Percentiles rank a stretch among this genome's conserved stretches.
Conservation (phyloP, 1,284 basidiomycete genomes). For the Schizophyllum commune region DNA sequence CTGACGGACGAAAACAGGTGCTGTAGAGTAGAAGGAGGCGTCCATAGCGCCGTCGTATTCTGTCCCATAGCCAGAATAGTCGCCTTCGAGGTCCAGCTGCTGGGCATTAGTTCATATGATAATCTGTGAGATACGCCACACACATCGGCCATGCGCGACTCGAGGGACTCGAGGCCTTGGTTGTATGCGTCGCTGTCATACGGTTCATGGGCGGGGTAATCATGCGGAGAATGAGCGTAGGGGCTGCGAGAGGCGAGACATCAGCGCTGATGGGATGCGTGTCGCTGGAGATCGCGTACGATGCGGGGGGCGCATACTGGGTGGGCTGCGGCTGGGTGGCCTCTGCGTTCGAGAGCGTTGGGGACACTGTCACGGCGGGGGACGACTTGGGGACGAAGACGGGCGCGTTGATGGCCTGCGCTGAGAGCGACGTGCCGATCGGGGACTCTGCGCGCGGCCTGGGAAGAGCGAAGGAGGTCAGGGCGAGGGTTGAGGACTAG, state of each 20-base stretch:
- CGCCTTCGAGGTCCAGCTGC: neutral
- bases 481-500: neutral
- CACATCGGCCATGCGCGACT: neutral
- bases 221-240: neutral
- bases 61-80: neutral
- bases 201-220: neutral
- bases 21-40: conserved; percentile 41
- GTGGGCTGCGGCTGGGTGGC: conserved; percentile 15
- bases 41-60: conserved; percentile 20
- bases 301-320: neutral
- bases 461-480: neutral
- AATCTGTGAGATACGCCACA: neutral
- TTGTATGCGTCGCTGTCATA: neutral
- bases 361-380: conserved; percentile 11
- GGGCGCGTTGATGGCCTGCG: conserved; percentile 64
- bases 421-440: conserved; percentile 17
- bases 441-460: conserved; percentile 42
- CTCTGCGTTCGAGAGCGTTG: conserved; percentile 18
- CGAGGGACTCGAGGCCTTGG: neutral
- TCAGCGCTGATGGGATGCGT: neutral
- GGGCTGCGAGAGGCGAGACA: neutral
- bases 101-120: neutral
- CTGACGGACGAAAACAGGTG: conserved; percentile 53
- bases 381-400: conserved; percentile 76
- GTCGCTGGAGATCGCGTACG: neutral